These are phyloP conservation scores for Umbelopsis vinacea DNA, from an alignment of 192 early-diverging fungal species.

Conservation along the genomic window DNA sequence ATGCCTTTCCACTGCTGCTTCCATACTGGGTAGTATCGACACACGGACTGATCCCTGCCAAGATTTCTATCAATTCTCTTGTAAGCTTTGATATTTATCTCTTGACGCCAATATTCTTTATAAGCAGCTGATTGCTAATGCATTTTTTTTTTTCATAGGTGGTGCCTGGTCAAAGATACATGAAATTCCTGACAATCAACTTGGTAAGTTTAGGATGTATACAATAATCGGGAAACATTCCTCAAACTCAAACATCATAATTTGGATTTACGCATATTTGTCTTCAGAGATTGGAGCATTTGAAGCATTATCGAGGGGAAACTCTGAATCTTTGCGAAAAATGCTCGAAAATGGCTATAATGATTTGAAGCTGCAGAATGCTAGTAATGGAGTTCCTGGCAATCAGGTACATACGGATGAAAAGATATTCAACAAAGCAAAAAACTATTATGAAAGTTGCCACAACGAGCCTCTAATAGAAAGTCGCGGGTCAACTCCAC, in stretches of 20 bases:
- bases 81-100: constrained; percentile 44
- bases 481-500: constrained; percentile 44
- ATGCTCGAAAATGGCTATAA: constrained; percentile 55
- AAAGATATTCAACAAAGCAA: constrained; percentile 58
- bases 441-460: constrained; percentile 60
- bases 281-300: constrained; percentile 20
- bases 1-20: constrained; percentile 41
- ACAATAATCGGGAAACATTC: not conserved
- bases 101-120: not conserved
- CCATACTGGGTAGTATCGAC: constrained; percentile 60
- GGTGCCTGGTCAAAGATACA: constrained; percentile 58
- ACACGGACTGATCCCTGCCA: constrained; percentile 60
- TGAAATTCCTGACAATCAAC: constrained; percentile 67
- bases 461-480: constrained; percentile 50
- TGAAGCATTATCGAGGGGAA: constrained; percentile 26
- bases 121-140: not conserved
- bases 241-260: too few species aligned
- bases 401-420: constrained; percentile 45
- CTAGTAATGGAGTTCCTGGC: constrained; percentile 17
- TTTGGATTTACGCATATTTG: not conserved
- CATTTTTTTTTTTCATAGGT: constrained; percentile 43
- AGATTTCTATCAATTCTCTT: constrained; percentile 69
- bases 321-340: constrained; percentile 43
- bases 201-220: constrained; percentile 20
- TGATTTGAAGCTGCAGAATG: constrained; percentile 5